A percentile compares a stretch with the other conserved stretches of the same genome.
phyloP scores from a whole-genome alignment of 2,329 filamentous ascomycete genomes.

The Alternaria novae-zelandiae region DNA sequence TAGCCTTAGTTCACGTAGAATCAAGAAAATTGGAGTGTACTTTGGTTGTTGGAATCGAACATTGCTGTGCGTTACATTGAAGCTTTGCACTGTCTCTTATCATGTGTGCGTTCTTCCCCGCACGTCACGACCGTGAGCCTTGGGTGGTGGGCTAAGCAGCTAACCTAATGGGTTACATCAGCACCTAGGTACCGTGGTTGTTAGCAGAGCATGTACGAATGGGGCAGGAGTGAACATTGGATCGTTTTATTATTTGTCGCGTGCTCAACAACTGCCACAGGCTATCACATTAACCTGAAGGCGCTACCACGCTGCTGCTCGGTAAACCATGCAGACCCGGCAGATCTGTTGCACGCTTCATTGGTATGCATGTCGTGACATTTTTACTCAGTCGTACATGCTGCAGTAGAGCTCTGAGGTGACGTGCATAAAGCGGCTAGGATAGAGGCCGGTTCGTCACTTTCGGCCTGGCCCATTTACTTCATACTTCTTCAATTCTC shows the following conservation, averaged over 20 bases:
- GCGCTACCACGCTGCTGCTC: constrained; percentile 2
- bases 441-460: background rate
- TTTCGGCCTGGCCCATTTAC: background rate
- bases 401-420: constrained; percentile 1
- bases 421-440: constrained; percentile 9
- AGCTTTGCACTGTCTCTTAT: too few species aligned
- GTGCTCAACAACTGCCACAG: constrained; percentile 19
- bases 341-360: background rate
- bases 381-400: background rate
- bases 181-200: too few species aligned
- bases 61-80: too few species aligned
- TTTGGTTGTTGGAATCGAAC: too few species aligned
- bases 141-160: too few species aligned
- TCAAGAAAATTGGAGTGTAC: too few species aligned
- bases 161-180: too few species aligned
- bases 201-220: background rate
- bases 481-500: constrained; percentile 32
- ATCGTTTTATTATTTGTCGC: constrained; percentile 13
- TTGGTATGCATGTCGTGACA: background rate
- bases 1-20: too few species aligned
- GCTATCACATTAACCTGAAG: constrained; percentile 21
- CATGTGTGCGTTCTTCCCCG: too few species aligned
- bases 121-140: too few species aligned
- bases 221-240: background rate
- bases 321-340: constrained; percentile 3